Evolutionary conservation across 2,329 filamentous ascomycete genomes (phyloP), one percentile per base, ranked within the genome.

Genomic region (Metarhizium sp.): DNA sequence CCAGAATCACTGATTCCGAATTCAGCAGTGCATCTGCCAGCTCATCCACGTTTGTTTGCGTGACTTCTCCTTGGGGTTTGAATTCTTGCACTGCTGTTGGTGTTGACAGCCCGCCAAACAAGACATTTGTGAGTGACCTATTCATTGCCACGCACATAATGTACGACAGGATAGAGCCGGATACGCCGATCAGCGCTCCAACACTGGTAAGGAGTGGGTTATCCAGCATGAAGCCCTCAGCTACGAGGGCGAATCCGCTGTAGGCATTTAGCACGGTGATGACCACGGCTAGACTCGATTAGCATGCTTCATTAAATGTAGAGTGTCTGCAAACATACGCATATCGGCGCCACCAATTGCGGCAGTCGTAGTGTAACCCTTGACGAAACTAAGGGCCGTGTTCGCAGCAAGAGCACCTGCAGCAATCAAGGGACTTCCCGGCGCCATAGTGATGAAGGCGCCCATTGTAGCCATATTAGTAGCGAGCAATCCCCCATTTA

Each of bases 311-410:
- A 3, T 53, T 10, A 8, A 4, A 13, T 3, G 11, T 13, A 4
- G 2, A 10, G 10, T 11, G 11, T 18, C 14, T 30, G 20, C 10
- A 18, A 2, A 68, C 67, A 64, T 73, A 71, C 82, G 90, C 90
- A 95, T 95, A 65, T 96, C 91, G 13, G 90, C 90, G n/a, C 90
- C 91, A 25, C 91, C 91, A 64, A 96, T 95, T 0, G 89, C 89
- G 2, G 90, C 81, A 0, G 91, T 95, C 0, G 90, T 95, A 0
- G 90, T 95, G 66, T 84, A 95, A 7, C 91, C 91, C 68, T 95
- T 92, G 59, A 87, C 73, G 69, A 95, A 95, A 58, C 87, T 92
- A 29, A 96, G 74, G 0, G 81, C 74, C 0, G 90, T 85, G 66
- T 88, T 95, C 45, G 87, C 87, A 30, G 85, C 82, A 1, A 95